A percentile compares a stretch with the other conserved stretches of the same genome.
Conservation (phyloP, 805 yeast genomes). For the Pichia kluyveri region DNA sequence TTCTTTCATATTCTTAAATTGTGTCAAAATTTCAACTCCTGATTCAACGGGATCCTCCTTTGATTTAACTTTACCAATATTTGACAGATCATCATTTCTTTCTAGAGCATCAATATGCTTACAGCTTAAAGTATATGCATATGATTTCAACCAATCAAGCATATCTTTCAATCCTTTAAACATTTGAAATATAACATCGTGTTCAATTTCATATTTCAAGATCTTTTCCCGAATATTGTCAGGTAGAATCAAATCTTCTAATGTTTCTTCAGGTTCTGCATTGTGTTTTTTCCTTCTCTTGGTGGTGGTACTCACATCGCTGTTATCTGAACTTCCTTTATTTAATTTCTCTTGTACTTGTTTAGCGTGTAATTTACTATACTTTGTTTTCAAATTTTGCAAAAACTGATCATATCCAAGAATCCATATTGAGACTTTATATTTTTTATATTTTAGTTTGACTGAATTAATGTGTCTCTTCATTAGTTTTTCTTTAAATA, state of each 20-base stretch:
- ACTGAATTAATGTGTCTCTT: slow-evolving; percentile 17
- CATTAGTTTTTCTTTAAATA: slow-evolving; percentile 22
- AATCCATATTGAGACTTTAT: slow-evolving; percentile 35
- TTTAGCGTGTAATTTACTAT: slow-evolving; percentile 12
- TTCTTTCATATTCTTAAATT: slow-evolving; percentile 50
- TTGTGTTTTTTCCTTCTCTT: slow-evolving; percentile 2
- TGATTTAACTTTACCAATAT: slow-evolving; percentile 46
- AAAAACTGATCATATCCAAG: slow-evolving; percentile 41
- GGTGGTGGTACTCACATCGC: slow-evolving; percentile 1
- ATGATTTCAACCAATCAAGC: slow-evolving; percentile 43
- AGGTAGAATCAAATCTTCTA: slow-evolving; percentile 7
- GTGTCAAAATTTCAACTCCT: slow-evolving; percentile 40
- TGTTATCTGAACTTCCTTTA: slow-evolving; percentile 1
- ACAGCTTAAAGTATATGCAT: slow-evolving; percentile 46
- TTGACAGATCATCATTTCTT: slow-evolving; percentile 45
- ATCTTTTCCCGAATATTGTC: slow-evolving; percentile 33
- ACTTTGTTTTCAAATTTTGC: slow-evolving; percentile 31
- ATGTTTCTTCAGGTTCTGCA: background rate
- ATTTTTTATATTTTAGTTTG: slow-evolving; percentile 16
- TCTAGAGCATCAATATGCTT: slow-evolving; percentile 47
- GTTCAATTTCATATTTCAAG: slow-evolving; percentile 35
- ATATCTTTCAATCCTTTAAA: slow-evolving; percentile 39
- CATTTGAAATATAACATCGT: slow-evolving; percentile 42
- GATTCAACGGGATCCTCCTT: slow-evolving; percentile 41
- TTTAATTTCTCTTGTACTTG: slow-evolving; percentile 11